Evolutionary conservation across 2,329 filamentous ascomycete species (phyloP), one percentile per base, ranked within the genome.

Genomic region (Colletotrichum sp.): DNA sequence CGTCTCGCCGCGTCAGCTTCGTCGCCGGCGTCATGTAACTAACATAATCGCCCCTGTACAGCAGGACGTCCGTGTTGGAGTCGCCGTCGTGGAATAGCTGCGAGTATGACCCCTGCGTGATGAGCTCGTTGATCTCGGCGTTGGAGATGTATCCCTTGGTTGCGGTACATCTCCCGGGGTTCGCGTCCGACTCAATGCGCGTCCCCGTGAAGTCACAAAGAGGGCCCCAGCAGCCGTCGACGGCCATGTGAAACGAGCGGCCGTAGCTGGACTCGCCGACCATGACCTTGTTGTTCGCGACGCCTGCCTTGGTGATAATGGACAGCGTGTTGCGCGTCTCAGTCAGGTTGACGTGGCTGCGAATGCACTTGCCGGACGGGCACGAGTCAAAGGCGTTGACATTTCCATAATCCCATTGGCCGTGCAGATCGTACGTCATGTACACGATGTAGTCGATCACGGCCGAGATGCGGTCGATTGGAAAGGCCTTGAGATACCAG

Each of bases 401-500:
- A 24, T 80, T 83, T 6, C 73, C 77, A 21, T 64, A 77, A 61
- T 85, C 83, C 80, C 80, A 82, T 69, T 80, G 79, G 16, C 61
- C 79, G 55, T 82, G 81, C 0, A 84, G 72, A 59, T 84, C 82
- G 18, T 84, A 84, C 5, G 82, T 84, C 81, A 84, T 84, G 28
- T 79, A 83, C 26, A 84, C 78, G 15, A 84, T 81, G 52, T 85
- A 85, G 67, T 84, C 82, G 0, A 84, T 55, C 3, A 79, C 63
- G 4, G 74, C 70, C n/a, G 75, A 77, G 30, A 86, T 86, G 1
- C 80, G 71, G 3, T 80, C 74, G 1, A 87, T 82, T 0, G 83
- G 84, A 72, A 84, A 87, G 0, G 75, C 74, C 75, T 83, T 83
- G 0, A 87, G 78, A 26, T 86, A 86, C 84, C 83, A 85, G 71